phyloP scores from a whole-genome alignment of 176 grass and related monocot species.

The Raddia distichophylla region DNA sequence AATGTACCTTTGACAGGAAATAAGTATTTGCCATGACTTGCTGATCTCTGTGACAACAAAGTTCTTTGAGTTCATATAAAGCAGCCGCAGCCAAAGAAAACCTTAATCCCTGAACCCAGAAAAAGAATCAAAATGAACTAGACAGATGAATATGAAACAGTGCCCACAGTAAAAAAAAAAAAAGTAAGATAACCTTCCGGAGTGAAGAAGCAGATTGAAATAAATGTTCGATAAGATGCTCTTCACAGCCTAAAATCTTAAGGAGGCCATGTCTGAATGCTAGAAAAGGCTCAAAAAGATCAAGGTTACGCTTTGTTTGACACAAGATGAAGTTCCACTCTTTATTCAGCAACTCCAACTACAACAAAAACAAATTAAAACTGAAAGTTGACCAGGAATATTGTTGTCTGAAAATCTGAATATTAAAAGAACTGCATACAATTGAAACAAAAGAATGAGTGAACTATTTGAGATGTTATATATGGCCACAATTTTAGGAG shows the following conservation, averaged over 20 bases:
- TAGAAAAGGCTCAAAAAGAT: slow-evolving; percentile 92
- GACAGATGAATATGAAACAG: slow-evolving; percentile 20
- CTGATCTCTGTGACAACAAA: slow-evolving; percentile 59
- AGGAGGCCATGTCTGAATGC: slow-evolving; percentile 77
- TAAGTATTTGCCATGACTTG: slow-evolving; percentile 62
- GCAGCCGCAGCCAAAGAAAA: slow-evolving; percentile 88
- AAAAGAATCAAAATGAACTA: slow-evolving; percentile 34
- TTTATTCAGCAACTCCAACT: slow-evolving; percentile 75
- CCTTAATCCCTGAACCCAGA: slow-evolving; percentile 73
- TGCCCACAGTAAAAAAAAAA: slow-evolving; percentile 17
- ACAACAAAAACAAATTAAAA: slow-evolving; percentile 39
- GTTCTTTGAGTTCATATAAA: slow-evolving; percentile 89
- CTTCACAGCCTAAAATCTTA: slow-evolving; percentile 77
- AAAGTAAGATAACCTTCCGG: slow-evolving; percentile 69
- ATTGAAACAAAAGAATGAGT: slow-evolving; percentile 7
- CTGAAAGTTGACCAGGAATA: slow-evolving; percentile 19
- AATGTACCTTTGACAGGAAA: slow-evolving; percentile 77
- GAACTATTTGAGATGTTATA: background rate
- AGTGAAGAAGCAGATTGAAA: slow-evolving; percentile 85
- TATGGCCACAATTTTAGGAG: background rate
- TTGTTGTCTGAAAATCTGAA: background rate
- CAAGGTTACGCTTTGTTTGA: slow-evolving; percentile 70
- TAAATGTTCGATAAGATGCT: slow-evolving; percentile 72
- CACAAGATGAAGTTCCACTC: slow-evolving; percentile 77
- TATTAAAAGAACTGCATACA: background rate